Evolutionary conservation across 768 basidiomycete species (phyloP).

Genomic region (Collybiopsis luxurians): DNA sequence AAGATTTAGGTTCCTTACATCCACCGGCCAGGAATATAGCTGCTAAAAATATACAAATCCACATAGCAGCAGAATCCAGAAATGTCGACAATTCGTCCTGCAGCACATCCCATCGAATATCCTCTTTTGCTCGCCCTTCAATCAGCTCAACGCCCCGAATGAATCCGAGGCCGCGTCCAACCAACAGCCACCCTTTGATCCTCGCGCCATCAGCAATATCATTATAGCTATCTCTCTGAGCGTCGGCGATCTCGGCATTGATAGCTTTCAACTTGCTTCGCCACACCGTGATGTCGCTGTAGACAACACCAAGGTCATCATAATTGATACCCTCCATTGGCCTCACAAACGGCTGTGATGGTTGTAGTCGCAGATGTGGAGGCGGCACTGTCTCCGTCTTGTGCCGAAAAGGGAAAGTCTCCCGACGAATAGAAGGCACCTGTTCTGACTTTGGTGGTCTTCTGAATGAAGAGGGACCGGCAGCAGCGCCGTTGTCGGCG

Average conservation of each 20-base stretch:
- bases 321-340: slow-evolving; percentile 72
- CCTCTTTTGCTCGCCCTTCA: slow-evolving; percentile 79
- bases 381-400: slow-evolving; percentile 43
- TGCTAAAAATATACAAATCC: slow-evolving; percentile 52
- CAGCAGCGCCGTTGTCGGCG: slow-evolving; percentile 16
- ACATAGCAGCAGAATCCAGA: slow-evolving; percentile 49
- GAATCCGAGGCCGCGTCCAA: slow-evolving; percentile 64
- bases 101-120: slow-evolving; percentile 77
- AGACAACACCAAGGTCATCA: slow-evolving; percentile 62
- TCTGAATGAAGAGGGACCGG: slow-evolving; percentile 34
- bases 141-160: slow-evolving; percentile 67
- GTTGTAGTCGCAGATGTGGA: slow-evolving; percentile 67
- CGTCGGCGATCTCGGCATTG: slow-evolving; percentile 69
- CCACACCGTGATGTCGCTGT: slow-evolving; percentile 68
- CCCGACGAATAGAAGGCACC: slow-evolving; percentile 38
- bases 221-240: slow-evolving; percentile 63
- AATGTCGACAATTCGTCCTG: slow-evolving; percentile 54
- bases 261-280: slow-evolving; percentile 68
- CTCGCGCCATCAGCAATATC: slow-evolving; percentile 69
- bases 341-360: slow-evolving; percentile 67
- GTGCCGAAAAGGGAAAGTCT: slow-evolving; percentile 62
- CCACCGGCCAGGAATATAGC: slow-evolving; percentile 52
- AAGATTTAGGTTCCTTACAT: slow-evolving; percentile 44
- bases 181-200: slow-evolving; percentile 76
- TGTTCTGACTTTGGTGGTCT: slow-evolving; percentile 29